Evolutionary conservation across 176 grass and related monocot genomes (phyloP).

Genomic region (Miscanthus lutarioriparius): DNA sequence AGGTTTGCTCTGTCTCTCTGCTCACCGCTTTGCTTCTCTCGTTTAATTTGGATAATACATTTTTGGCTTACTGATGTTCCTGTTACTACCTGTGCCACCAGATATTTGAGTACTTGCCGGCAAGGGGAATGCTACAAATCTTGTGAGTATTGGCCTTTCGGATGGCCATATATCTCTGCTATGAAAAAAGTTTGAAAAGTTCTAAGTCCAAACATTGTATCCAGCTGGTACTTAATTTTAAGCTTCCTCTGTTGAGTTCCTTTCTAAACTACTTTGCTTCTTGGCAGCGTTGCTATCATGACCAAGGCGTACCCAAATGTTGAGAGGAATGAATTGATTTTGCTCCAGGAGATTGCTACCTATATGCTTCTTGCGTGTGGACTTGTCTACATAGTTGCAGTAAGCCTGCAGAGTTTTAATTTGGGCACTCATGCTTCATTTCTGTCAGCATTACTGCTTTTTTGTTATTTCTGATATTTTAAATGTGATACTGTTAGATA

Average conservation of each 20-base stretch:
- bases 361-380: not conserved
- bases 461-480: no score
- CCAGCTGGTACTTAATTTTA: no score
- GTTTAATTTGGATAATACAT: no score
- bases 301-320: not conserved
- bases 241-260: no score
- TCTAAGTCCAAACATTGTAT: no score
- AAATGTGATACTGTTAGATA: no score
- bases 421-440: no score
- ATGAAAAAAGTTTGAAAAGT: no score
- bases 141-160: not conserved
- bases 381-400: not conserved
- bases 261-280: not conserved
- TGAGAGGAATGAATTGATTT: not conserved
- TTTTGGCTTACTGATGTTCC: not conserved
- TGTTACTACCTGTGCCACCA: constrained; percentile 27
- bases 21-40: not conserved
- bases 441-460: no score
- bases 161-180: no score
- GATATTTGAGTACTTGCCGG: constrained; percentile 79
- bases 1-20: constrained; percentile 21
- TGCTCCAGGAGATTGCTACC: not conserved
- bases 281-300: not conserved
- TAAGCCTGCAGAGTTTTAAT: not conserved
- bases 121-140: not conserved